Base-by-base conservation (phyloP, 306 rosid species). In the Cyclanthera cordifolia region DNA sequence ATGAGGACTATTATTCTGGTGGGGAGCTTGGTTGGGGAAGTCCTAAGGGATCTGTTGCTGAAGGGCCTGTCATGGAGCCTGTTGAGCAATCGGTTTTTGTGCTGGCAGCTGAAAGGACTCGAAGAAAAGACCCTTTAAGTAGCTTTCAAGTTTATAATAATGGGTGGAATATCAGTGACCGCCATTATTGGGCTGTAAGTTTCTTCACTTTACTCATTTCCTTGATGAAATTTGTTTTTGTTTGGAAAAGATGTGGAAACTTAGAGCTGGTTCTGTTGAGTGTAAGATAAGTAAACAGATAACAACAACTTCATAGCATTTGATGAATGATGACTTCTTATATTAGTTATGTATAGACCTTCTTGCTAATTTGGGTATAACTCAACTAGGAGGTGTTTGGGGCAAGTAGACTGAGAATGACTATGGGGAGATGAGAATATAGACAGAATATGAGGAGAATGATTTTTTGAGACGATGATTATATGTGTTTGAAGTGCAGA, bases 141-240 rank as follows among this genome's bases (percentile, higher is more conserved):
- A 83, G 78, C n/a, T 83, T 80, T 72, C 66, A 80, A 66, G 56
- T 14, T 58, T 83, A 83, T 77, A 66, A 77, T 16, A 57, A 69
- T 21, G 87, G 87, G 7, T 83, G 87, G 85, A 83, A 83, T 74
- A 75, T 83, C 59, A 78, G 81, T 50, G 83, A 83, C 20, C 87
- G 72, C 75, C 87, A 83, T 78, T 83, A 83, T 71, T 83, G 87
- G 87, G 82, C 87, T 48, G 87, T 80, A 76, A 75, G 64, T 57
- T 28, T 27, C 78, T 71, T 41, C 53, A 17, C 49, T 28, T 0
- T 11, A 50, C 61, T 61, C 0, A 34, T 41, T 39, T 10, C 28
- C 57, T 30, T 67, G 2, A 2, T 21, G 14, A 16, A 24, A 2
- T 52, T 21, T 39, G 9, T 14, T n/a, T 27, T 7, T 30, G 65